Base-by-base conservation (phyloP, 2,329 filamentous ascomycete genomes). In the Lizonia empirigonia region DNA sequence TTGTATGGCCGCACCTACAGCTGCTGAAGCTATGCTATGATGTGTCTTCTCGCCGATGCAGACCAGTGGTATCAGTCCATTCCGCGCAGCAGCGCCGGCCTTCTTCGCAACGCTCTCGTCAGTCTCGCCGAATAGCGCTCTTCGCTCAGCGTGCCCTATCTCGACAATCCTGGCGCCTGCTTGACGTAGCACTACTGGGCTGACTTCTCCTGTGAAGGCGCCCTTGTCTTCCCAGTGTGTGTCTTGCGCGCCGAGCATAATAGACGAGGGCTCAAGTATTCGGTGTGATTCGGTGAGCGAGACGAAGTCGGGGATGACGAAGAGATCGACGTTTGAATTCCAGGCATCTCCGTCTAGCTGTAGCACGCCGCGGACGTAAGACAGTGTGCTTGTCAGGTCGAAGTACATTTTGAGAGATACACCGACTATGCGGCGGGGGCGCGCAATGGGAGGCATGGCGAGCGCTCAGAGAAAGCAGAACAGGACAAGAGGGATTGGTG, bases 341-440 rank as follows among this genome's bases (percentile, higher is more conserved):
- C 72, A 71, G 16, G 77, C 76, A 67, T 86, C 87, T 47, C 78
- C 65, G 36, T 80, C 73, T 44, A 80, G 71, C 12, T 72, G 60
- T 36, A 72, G 64, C 38, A 78, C 70, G 48, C 72, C 72, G 41
- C 74, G 69, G 48, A 78, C 67, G 65, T 80, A 79, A 38, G 68
- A 78, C 67, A 70, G 74, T 1, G 88, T 91, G 54, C 80, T 79
- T 9, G 81, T 74, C 7, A 86, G 81, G 55, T 86, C 83, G 75
- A 92, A 92, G 80, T 92, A 91, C 84, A 91, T 89, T 67, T 91
- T 91, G 30, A 88, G 84, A 37, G 85, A 88, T 58, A 90, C 85
- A 70, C 88, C 88, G 53, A 91, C 79, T 54, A 91, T 78, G 64
- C 85, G 85, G 65, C 83, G 83, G 37, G 77, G 80, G 49, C 63